A percentile compares a stretch with the other conserved stretches of the same genome.
Conservation (phyloP, 208 protist genomes). For the Leishmania arabica region DNA sequence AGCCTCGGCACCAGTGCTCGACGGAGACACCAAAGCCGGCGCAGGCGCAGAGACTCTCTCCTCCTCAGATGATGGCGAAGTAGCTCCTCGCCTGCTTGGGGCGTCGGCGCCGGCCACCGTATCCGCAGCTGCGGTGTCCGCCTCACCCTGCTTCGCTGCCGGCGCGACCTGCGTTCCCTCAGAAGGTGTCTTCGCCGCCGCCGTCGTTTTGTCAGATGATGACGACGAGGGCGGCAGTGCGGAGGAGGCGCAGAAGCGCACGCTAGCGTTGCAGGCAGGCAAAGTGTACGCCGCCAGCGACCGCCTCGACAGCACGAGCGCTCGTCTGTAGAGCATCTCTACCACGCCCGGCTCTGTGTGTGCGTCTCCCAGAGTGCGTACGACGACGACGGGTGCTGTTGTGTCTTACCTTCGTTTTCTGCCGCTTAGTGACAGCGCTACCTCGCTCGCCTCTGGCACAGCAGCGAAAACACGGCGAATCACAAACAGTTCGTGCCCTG, state of each 20-base stretch:
- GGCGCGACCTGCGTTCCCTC: neutral
- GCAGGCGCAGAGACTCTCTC: neutral
- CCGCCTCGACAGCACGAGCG: conserved; percentile 15
- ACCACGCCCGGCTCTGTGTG: neutral
- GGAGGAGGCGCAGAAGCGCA: conserved; percentile 31
- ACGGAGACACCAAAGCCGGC: neutral
- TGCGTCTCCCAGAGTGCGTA: neutral
- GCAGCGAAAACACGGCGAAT: neutral
- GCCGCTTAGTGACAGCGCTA: neutral
- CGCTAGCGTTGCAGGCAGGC: conserved; percentile 4
- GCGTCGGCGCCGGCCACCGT: neutral
- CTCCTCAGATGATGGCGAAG: neutral
- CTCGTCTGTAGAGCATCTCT: conserved; percentile 22
- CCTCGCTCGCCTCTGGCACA: neutral
- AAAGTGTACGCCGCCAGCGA: neutral
- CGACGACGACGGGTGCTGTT: neutral
- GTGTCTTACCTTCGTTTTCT: neutral
- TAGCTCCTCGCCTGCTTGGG: neutral
- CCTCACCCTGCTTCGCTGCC: neutral
- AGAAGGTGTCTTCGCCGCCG: neutral
- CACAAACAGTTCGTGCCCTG: neutral
- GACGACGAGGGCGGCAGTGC: conserved; percentile 5
- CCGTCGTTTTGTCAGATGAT: conserved; percentile 5
- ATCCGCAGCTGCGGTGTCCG: neutral
- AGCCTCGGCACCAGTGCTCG: neutral